phyloP scores from a whole-genome alignment of 345 rosid genomes.

The Citrus medica region DNA sequence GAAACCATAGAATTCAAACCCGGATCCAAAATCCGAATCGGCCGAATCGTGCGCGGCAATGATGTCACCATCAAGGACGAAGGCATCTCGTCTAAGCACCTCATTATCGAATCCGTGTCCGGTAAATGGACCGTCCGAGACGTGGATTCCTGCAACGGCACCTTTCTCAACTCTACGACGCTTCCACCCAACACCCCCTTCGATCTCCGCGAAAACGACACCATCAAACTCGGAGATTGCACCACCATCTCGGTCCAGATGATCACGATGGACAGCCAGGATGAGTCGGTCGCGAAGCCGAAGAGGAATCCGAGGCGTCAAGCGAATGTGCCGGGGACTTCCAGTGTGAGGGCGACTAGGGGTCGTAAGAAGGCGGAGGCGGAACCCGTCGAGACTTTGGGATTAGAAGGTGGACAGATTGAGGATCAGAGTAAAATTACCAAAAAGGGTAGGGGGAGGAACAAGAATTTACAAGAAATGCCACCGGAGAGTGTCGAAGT shows the following conservation, averaged over 20 bases:
- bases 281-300: conserved; percentile 23
- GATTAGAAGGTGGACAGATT: not conserved
- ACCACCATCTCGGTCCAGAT: conserved; percentile 52
- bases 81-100: conserved; percentile 83
- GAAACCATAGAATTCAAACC: conserved; percentile 52
- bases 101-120: conserved; percentile 47
- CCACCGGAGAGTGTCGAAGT: not conserved
- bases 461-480: not conserved
- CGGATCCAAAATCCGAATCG: conserved; percentile 50
- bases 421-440: not conserved
- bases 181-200: conserved; percentile 39
- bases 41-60: conserved; percentile 78
- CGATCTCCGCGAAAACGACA: conserved; percentile 55
- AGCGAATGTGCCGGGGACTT: not conserved
- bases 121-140: conserved; percentile 68
- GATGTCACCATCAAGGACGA: conserved; percentile 56
- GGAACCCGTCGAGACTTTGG: not conserved
- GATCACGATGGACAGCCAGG: conserved; percentile 9
- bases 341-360: conserved; percentile 9
- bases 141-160: conserved; percentile 86
- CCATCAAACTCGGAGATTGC: conserved; percentile 71
- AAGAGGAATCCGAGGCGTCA: conserved; percentile 36
- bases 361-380: not conserved
- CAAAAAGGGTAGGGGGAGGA: not conserved
- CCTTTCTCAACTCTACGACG: conserved; percentile 41